A percentile compares a stretch with the other conserved stretches of the same genome.
phyloP scores from a whole-genome alignment of 1,284 basidiomycete genomes.

The Cutaneotrichosporon cavernicola region DNA sequence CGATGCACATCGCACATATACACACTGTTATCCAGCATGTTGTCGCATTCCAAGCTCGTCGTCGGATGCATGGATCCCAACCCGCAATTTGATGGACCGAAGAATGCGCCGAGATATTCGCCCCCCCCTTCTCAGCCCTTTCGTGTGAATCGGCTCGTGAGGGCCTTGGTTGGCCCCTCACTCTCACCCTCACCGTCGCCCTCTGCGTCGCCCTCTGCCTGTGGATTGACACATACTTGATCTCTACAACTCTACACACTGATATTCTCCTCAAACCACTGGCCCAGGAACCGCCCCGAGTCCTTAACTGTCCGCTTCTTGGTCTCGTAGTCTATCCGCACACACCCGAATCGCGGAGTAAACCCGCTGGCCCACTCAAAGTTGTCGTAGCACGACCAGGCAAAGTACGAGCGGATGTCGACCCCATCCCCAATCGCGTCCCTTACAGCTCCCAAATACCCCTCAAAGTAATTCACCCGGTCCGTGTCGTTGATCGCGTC shows the following conservation, averaged over 20 bases:
- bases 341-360: conserved; percentile 42
- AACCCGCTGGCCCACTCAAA: conserved; percentile 63
- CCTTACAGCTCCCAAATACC: conserved; percentile 62
- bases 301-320: conserved; percentile 69
- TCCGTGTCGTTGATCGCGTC: conserved; percentile 61
- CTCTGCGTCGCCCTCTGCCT: too few relatives aligned
- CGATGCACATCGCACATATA: too few relatives aligned
- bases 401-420: conserved; percentile 67
- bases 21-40: too few relatives aligned
- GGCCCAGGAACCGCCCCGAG: conserved; percentile 52
- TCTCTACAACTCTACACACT: neutral
- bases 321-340: conserved; percentile 59
- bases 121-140: too few relatives aligned
- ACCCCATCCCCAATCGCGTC: conserved; percentile 67
- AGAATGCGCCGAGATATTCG: too few relatives aligned
- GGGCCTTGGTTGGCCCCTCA: too few relatives aligned
- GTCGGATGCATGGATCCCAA: too few relatives aligned
- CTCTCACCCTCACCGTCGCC: too few relatives aligned
- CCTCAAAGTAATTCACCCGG: conserved; percentile 67
- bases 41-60: too few relatives aligned
- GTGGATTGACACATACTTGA: too few relatives aligned
- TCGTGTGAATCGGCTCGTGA: too few relatives aligned
- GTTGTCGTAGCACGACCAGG: conserved; percentile 59
- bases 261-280: conserved; percentile 8
- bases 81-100: too few relatives aligned